Evolutionary conservation across 192 early-diverging fungal genomes (phyloP).

Genomic region (Mortierella antarctica): DNA sequence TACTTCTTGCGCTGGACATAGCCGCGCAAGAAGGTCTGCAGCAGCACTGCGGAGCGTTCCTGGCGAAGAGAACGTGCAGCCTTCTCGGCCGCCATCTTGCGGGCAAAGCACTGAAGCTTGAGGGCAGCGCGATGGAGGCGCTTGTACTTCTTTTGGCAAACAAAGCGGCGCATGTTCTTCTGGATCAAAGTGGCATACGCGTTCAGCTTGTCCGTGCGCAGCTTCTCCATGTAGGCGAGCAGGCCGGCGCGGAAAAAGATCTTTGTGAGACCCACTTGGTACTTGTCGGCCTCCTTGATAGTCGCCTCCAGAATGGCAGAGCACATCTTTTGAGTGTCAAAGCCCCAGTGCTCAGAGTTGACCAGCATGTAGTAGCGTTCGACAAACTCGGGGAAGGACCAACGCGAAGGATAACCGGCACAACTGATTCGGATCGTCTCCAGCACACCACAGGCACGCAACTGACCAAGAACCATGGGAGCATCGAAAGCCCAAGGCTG

Average conservation of each 20-base stretch:
- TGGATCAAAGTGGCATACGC: slow-evolving; percentile 89
- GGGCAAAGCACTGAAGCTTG: slow-evolving; percentile 71
- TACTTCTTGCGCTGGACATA: slow-evolving; percentile 67
- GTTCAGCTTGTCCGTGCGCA: slow-evolving; percentile 86
- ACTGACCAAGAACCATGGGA: slow-evolving; percentile 91
- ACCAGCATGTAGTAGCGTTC: slow-evolving; percentile 80
- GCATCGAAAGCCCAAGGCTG: slow-evolving; percentile 93
- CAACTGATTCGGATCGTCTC: slow-evolving; percentile 99
- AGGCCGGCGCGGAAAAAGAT: slow-evolving; percentile 99
- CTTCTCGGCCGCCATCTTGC: slow-evolving; percentile 70
- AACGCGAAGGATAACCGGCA: slow-evolving; percentile 95
- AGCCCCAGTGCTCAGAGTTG: slow-evolving; percentile 64
- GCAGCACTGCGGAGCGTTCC: slow-evolving; percentile 73
- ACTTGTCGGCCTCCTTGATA: slow-evolving; percentile 88
- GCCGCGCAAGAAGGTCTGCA: slow-evolving; percentile 83
- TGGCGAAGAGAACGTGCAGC: slow-evolving; percentile 66
- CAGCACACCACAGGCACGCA: slow-evolving; percentile 98
- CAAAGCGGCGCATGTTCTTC: slow-evolving; percentile 81
- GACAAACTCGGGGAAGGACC: slow-evolving; percentile 91
- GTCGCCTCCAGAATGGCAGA: slow-evolving; percentile 68
- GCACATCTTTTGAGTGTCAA: slow-evolving; percentile 71
- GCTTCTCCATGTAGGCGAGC: slow-evolving; percentile 88
- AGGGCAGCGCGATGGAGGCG: slow-evolving; percentile 67
- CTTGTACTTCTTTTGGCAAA: slow-evolving; percentile 70
- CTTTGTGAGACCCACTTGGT: slow-evolving; percentile 94